These are phyloP conservation scores for Zizania latifolia DNA, from an alignment of 176 grass and related monocot species.

Conservation along the genomic window DNA sequence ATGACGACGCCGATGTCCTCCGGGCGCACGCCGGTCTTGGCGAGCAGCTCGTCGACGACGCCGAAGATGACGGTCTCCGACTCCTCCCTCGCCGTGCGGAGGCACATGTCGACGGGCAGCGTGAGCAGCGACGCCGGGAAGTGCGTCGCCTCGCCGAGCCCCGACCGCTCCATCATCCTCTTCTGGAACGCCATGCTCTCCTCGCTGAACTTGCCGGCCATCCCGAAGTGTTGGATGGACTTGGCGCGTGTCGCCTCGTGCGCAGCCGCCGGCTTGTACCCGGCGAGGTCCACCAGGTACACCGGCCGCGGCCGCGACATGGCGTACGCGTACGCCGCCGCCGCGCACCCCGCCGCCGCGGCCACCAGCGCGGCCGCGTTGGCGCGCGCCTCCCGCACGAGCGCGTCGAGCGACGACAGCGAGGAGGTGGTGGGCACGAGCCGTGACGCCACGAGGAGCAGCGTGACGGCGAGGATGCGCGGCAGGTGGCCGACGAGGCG, in stretches of 20 bases:
- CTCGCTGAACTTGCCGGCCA: slow-evolving; percentile 19
- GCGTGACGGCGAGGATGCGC: slow-evolving; percentile 27
- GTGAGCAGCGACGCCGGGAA: slow-evolving; percentile 42
- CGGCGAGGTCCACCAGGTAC: slow-evolving; percentile 44
- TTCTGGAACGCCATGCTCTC: slow-evolving; percentile 49
- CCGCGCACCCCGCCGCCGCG: not conserved
- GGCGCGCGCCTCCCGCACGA: not conserved
- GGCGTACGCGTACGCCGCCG: slow-evolving; percentile 25
- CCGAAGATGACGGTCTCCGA: slow-evolving; percentile 48
- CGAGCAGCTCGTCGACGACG: slow-evolving; percentile 33
- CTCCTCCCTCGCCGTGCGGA: slow-evolving; percentile 47
- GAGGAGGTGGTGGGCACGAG: not conserved
- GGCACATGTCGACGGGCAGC: slow-evolving; percentile 26
- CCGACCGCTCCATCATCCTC: slow-evolving; percentile 54
- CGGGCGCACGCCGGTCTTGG: slow-evolving; percentile 19
- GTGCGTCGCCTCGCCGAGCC: slow-evolving; percentile 45
- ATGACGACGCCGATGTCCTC: slow-evolving; percentile 41
- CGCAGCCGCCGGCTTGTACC: slow-evolving; percentile 23
- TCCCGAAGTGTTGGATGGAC: slow-evolving; percentile 24
- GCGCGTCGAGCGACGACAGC: not conserved
- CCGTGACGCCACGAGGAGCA: slow-evolving; percentile 1
- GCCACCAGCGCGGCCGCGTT: not conserved
- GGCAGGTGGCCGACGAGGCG: slow-evolving; percentile 22
- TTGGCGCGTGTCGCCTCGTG: slow-evolving; percentile 24
- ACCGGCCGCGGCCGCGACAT: slow-evolving; percentile 32